phyloP scores from a whole-genome alignment of 2,329 filamentous ascomycete genomes.

The Microdochium bolleyi region DNA sequence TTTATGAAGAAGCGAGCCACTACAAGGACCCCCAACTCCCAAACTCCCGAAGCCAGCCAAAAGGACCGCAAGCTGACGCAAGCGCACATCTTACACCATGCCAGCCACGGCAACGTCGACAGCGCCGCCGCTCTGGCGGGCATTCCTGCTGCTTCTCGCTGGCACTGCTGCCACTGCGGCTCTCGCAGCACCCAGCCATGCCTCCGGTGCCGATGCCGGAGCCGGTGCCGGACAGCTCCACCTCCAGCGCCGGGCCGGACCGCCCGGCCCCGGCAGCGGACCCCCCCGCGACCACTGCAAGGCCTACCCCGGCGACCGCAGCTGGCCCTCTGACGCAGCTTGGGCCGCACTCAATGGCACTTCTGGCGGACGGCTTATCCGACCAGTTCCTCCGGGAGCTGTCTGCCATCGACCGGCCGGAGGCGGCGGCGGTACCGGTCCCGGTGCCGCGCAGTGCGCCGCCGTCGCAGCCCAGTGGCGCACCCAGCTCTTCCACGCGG shows the following conservation, averaged over 20 bases:
- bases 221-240: not conserved
- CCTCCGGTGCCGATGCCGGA: not conserved
- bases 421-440: constrained; percentile 16
- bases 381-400: constrained; percentile 32
- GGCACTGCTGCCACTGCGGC: not conserved
- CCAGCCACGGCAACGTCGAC: too few relatives aligned
- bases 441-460: constrained; percentile 17
- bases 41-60: too few relatives aligned
- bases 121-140: too few relatives aligned
- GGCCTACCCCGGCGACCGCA: not conserved
- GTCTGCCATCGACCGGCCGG: constrained; percentile 31
- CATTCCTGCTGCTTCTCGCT: not conserved
- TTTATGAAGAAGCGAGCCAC: too few relatives aligned
- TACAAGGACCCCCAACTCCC: too few relatives aligned
- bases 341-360: not conserved
- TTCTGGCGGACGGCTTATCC: constrained; percentile 21
- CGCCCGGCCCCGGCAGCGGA: not conserved
- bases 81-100: too few relatives aligned
- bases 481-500: constrained; percentile 26
- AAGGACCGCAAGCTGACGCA: too few relatives aligned
- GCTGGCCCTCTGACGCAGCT: not conserved
- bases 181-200: not conserved
- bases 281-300: not conserved
- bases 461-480: constrained; percentile 18
- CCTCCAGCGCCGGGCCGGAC: not conserved